These are phyloP conservation scores for Stellera chamaejasme DNA, from an alignment of 345 rosid species.

Conservation along the genomic window DNA sequence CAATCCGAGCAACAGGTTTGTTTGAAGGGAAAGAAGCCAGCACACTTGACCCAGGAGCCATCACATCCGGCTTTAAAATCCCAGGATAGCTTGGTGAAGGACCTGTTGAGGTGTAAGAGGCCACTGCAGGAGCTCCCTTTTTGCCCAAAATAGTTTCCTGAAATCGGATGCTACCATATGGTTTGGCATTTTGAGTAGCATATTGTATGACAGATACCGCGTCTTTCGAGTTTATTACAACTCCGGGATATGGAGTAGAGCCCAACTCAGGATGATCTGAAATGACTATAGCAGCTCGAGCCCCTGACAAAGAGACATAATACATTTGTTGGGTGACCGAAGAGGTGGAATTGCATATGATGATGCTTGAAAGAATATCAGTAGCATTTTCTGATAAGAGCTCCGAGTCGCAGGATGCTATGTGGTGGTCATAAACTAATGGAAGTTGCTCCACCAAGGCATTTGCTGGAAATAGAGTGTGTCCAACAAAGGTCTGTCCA, in stretches of 20 bases:
- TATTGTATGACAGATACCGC: constrained; percentile 14
- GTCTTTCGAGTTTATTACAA: constrained; percentile 17
- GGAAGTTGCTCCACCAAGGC: constrained; percentile 18
- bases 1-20: neutral
- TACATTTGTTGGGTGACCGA: constrained; percentile 13
- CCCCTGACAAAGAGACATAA: constrained; percentile 15
- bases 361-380: constrained; percentile 9
- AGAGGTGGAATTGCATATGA: constrained; percentile 26
- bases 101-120: constrained; percentile 41
- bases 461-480: constrained; percentile 31
- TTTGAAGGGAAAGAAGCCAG: constrained; percentile 40
- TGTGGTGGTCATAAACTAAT: constrained; percentile 15
- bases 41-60: constrained; percentile 46
- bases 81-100: constrained; percentile 38
- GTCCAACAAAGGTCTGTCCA: constrained; percentile 17
- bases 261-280: constrained; percentile 14
- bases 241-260: constrained; percentile 17
- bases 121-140: constrained; percentile 33
- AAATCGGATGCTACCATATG: constrained; percentile 28
- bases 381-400: constrained; percentile 6
- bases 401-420: constrained; percentile 23
- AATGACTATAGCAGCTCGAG: constrained; percentile 24
- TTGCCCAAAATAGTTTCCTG: constrained; percentile 22
- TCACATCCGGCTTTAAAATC: constrained; percentile 46
- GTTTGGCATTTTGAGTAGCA: constrained; percentile 2